phyloP scores from a whole-genome alignment of 2,329 filamentous ascomycete species.

The Cladosporium sp. region DNA sequence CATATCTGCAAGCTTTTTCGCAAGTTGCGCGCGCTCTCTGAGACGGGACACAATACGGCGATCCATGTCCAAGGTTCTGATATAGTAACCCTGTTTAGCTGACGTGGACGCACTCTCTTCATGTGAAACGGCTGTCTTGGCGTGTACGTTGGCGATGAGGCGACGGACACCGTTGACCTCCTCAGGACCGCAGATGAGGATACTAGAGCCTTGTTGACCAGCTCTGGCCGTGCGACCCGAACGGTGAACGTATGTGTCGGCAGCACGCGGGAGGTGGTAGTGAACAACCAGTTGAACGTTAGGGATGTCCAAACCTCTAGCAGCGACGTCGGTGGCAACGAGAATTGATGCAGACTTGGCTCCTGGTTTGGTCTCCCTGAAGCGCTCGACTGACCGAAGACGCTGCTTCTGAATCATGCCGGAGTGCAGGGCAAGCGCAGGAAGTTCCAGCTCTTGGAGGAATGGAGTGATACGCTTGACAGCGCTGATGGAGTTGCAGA shows the following conservation, averaged over 20 bases:
- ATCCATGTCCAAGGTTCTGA: constrained; percentile 81
- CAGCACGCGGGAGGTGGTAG: constrained; percentile 89
- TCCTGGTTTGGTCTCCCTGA: constrained; percentile 61
- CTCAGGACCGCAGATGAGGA: constrained; percentile 87
- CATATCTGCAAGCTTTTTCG: constrained; percentile 85
- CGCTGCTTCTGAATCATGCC: constrained; percentile 96
- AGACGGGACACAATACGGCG: constrained; percentile 73
- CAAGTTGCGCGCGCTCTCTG: constrained; percentile 72
- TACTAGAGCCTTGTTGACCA: constrained; percentile 71
- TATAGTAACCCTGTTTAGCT: constrained; percentile 59
- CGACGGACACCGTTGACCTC: constrained; percentile 83
- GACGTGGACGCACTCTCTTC: constrained; percentile 49
- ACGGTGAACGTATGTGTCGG: constrained; percentile 92
- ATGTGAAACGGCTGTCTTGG: constrained; percentile 47
- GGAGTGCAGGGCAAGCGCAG: constrained; percentile 78
- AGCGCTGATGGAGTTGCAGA: constrained; percentile 93
- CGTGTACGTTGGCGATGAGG: constrained; percentile 85
- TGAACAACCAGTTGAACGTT: constrained; percentile 87
- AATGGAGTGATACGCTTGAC: constrained; percentile 84
- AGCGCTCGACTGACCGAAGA: constrained; percentile 86
- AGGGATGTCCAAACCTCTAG: constrained; percentile 89
- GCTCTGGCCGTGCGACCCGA: constrained; percentile 92
- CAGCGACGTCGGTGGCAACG: constrained; percentile 90
- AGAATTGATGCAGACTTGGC: constrained; percentile 61
- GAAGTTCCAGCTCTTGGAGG: constrained; percentile 76